Evolutionary conservation across 2,329 filamentous ascomycete species (phyloP), one percentile per base, ranked within the genome.

Genomic region (Penicillium sp.): DNA sequence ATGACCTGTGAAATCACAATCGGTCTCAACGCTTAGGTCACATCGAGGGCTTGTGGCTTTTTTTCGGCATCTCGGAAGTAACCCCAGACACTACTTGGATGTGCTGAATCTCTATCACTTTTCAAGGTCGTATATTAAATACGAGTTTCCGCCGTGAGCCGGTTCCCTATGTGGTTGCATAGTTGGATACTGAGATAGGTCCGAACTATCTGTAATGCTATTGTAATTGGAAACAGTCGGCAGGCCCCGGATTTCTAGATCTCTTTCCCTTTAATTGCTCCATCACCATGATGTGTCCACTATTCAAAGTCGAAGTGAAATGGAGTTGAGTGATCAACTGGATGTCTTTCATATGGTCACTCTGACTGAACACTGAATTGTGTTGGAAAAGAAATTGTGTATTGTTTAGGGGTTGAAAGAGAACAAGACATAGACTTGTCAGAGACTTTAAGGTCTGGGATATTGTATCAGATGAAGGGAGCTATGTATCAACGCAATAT

Each of bases 11-110:
- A 6, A 17, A 14, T 31, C 41, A 12, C 10, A 28, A 26, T 33
- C 7, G 36, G 26, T 28, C 26, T 37, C 25, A 14, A 37, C 5
- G 44, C n/a, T 31, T 35, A 10, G 51, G 51, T 54, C n/a, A 22
- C 44, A 54, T 54, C 30, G 25, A 26, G 11, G 19, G 30, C 31
- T 50, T 54, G 44, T 43, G 51, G 45, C 38, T 43, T 36, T 31
- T 9, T 9, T 35, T 43, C 43, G 41, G 33, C 43, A 19, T 38
- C 41, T 50, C 45, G 12, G 30, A 46, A 17, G 38, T 33, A 51
- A 51, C 41, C 19, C 31, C 31, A 14, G 31, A 12, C 10, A 16
- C 31, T 38, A 22, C 30, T 28, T 33, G 14, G 28, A 19, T 11
- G 38, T n/a, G 19, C 11, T 22, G n/a, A 36, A 22, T 37, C 47